phyloP scores from a whole-genome alignment of 805 yeast species.

The Jamesozyma piceae region DNA sequence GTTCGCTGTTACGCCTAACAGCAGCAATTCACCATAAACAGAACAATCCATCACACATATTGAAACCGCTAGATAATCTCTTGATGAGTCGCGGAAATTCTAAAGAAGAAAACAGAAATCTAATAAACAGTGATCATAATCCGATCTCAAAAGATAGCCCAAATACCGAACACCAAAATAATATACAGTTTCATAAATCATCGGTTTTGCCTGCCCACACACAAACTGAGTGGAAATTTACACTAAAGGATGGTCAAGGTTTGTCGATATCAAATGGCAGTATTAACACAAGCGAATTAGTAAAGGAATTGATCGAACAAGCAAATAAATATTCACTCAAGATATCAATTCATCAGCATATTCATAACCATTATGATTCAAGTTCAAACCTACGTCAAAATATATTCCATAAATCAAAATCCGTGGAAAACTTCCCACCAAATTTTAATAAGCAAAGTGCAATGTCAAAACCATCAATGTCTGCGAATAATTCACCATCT shows the following conservation, averaged over 20 bases:
- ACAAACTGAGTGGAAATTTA: conserved; percentile 54
- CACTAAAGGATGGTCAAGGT: conserved; percentile 39
- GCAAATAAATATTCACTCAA: conserved; percentile 50
- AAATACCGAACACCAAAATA: background rate
- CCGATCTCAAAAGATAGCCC: background rate
- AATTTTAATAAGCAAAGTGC: background rate
- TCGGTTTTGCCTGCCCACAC: conserved; percentile 1
- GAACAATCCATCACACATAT: background rate
- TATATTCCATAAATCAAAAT: background rate
- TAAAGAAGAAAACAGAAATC: background rate
- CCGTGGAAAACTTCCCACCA: background rate
- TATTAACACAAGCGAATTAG: conserved; percentile 45
- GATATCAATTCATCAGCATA: conserved; percentile 75
- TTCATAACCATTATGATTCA: conserved; percentile 59
- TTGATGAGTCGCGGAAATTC: background rate
- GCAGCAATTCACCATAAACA: background rate
- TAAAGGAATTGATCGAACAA: conserved; percentile 46
- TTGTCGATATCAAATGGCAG: conserved; percentile 41
- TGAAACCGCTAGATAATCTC: background rate
- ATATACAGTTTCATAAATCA: background rate
- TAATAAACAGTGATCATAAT: background rate
- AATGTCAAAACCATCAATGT: background rate
- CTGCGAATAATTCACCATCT: background rate
- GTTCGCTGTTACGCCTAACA: background rate
- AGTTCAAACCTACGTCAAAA: background rate